Base-by-base conservation (phyloP, 192 early-diverging fungal genomes). In the Backusella macrospora region DNA sequence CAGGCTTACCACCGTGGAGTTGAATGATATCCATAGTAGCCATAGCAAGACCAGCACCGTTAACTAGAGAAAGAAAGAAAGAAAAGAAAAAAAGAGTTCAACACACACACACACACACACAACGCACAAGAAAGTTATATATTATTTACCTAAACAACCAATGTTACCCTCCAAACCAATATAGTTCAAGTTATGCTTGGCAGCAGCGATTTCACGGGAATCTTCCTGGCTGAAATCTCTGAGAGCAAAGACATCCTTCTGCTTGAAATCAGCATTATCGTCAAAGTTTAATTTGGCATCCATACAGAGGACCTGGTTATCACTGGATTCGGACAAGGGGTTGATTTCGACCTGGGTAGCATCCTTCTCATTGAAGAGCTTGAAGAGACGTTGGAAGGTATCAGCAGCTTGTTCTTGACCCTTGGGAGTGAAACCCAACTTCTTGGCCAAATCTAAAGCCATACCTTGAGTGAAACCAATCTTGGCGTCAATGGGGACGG, bases 1-100 rank as follows among this genome's bases (percentile, higher is more conserved):
- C 98, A 8, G 98, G 98, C 76, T 95, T 93, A 45, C 98, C 98
- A 70, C 96, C 98, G 87, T 99, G 91, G 62, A 99, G 88, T 88
- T 99, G 98, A 83, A 99, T 98, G 77, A 99, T 99, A 85, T 99
- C 98, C 96, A 98, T 99, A 66, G 98, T 99, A 68, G 98, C 93
- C 98, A 98, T 99, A 82, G 96, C 98, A 48, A 99, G 89, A 79
- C 98, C 98, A 63, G 98, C 96, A 76, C 98, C 98, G 87, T 99
- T 99, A 74, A 98, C 93, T 78, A 59, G 10, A 14, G 55, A 37
- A 49, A 49, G 15, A 75, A 73, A 34, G 47, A 46, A 26, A 34
- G 5, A 23, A 15, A 68, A 55, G 2, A 55, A 7, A 55, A 8
- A 26, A n/a, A n/a, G n/a, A n/a, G n/a, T n/a, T n/a, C n/a, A 18